phyloP scores from a whole-genome alignment of 805 yeast genomes.

The Barnettozyma pratensis region DNA sequence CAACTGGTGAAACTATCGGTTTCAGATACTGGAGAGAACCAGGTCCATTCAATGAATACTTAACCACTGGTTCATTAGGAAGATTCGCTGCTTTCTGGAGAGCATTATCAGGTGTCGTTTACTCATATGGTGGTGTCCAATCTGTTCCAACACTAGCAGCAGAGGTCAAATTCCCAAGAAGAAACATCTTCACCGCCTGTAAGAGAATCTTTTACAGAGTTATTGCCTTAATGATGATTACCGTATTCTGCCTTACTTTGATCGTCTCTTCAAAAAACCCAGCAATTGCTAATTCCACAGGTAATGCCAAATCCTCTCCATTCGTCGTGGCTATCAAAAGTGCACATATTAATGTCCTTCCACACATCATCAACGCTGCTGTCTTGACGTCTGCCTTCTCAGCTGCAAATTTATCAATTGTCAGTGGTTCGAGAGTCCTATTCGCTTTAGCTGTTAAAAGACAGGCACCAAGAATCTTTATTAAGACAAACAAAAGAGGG shows the following conservation, averaged over 20 bases:
- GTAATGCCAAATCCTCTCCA: conserved; percentile 30
- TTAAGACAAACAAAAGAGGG: conserved; percentile 28
- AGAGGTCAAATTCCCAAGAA: conserved; percentile 31
- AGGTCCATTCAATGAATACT: conserved; percentile 10
- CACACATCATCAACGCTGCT: conserved; percentile 33
- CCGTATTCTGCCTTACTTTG: conserved; percentile 29
- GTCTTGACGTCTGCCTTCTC: conserved; percentile 35
- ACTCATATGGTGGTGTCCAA: conserved; percentile 34
- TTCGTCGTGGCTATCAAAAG: conserved; percentile 40
- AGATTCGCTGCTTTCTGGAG: conserved; percentile 28
- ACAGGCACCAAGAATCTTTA: conserved; percentile 32
- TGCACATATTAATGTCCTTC: conserved; percentile 36
- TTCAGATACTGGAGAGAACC: conserved; percentile 28
- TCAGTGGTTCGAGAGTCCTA: conserved; percentile 28
- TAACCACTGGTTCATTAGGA: conserved; percentile 18
- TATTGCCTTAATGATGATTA: conserved; percentile 23
- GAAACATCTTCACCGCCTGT: conserved; percentile 27
- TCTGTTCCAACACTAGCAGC: conserved; percentile 42
- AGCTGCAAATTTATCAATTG: conserved; percentile 28
- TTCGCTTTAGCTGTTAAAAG: conserved; percentile 32
- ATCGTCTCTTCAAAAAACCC: conserved; percentile 28
- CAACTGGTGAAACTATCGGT: conserved; percentile 32
- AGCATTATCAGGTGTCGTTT: conserved; percentile 35
- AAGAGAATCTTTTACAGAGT: conserved; percentile 28
- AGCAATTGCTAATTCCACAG: conserved; percentile 26